A percentile compares a stretch with the other conserved stretches of the same genome.
Evolutionary conservation across 139 green algal species (phyloP).

Genomic region (Desmodesmus armatus): DNA sequence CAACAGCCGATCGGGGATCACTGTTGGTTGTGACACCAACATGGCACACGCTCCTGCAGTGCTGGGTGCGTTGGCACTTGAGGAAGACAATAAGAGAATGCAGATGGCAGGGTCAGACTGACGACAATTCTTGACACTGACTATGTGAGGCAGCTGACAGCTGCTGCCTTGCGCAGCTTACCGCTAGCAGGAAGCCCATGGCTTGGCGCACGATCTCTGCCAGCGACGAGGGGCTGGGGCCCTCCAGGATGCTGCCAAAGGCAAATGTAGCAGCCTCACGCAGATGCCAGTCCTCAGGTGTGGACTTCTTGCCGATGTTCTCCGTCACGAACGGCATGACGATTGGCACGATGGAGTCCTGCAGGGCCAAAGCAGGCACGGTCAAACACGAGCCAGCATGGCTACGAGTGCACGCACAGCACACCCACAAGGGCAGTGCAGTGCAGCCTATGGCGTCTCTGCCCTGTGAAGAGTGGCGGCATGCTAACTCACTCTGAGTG

Average conservation of each 20-base stretch:
- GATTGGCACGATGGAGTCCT: slow-evolving; percentile 46
- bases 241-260: slow-evolving; percentile 97
- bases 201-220: slow-evolving; percentile 75
- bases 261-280: slow-evolving; percentile 96
- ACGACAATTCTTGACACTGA: no score
- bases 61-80: no score
- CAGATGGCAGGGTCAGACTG: no score
- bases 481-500: neutral
- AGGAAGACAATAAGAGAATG: no score
- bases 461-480: neutral
- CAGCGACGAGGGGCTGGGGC: slow-evolving; percentile 76
- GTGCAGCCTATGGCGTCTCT: no score
- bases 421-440: neutral
- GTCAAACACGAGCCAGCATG: no score
- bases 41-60: no score
- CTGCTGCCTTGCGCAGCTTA: slow-evolving; percentile 15
- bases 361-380: no score
- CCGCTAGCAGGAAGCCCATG: slow-evolving; percentile 79
- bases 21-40: no score
- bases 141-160: no score
- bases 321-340: slow-evolving; percentile 84
- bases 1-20: no score
- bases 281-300: slow-evolving; percentile 88
- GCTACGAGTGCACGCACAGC: no score
- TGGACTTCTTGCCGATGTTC: slow-evolving; percentile 85